Evolutionary conservation across 129 eudicot genomes (phyloP).

Genomic region (Flaveria brownii): DNA sequence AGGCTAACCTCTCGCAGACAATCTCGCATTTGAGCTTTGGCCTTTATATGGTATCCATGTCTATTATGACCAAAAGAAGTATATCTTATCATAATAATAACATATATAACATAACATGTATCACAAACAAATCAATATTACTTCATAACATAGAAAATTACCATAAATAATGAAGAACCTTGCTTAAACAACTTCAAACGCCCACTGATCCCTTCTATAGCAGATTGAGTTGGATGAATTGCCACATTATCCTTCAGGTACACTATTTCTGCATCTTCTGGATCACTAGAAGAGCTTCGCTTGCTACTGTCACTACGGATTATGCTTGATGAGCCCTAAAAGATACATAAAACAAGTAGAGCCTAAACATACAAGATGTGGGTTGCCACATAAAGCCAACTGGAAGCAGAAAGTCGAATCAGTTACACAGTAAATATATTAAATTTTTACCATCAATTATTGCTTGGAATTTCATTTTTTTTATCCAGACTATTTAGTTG

Average conservation of each 20-base stretch:
- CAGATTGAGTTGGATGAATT: conserved; percentile 83
- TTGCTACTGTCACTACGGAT: conserved; percentile 56
- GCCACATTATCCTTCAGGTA: conserved; percentile 78
- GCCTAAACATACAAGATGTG: not conserved
- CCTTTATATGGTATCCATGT: conserved; percentile 98
- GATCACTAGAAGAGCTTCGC: conserved; percentile 51
- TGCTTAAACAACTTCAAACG: conserved; percentile 83
- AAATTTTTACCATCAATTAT: conserved; percentile 3
- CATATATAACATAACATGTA: not conserved
- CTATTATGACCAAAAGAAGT: conserved; percentile 39
- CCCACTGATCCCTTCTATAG: conserved; percentile 81
- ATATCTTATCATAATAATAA: conserved; percentile 16
- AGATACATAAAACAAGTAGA: not conserved
- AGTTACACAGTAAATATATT: not conserved
- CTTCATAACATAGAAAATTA: conserved; percentile 23
- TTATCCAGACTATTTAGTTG: not conserved
- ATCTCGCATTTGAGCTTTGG: conserved; percentile 69
- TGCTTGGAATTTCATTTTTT: not conserved
- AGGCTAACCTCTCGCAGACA: conserved; percentile 81
- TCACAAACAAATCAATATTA: not conserved
- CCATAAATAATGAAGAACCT: conserved; percentile 66
- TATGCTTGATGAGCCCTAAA: conserved; percentile 74
- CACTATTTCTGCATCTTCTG: conserved; percentile 69
- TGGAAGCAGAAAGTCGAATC: not conserved
- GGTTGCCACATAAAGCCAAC: not conserved